Evolutionary conservation across 139 green algal genomes (phyloP).

Genomic region (Chloropicon primus): DNA sequence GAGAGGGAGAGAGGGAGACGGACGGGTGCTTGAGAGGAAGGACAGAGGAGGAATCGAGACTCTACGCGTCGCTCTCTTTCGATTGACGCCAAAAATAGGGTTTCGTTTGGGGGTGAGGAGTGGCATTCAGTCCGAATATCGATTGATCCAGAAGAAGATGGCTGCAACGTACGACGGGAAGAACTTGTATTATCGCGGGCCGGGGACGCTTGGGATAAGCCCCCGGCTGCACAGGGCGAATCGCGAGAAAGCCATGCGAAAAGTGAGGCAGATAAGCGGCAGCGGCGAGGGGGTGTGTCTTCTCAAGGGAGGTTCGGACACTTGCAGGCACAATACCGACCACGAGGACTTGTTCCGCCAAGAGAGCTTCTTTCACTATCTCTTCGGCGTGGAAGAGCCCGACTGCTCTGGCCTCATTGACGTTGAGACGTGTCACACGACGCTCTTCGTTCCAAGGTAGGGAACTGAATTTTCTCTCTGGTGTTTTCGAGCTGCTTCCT

Average conservation of each 20-base stretch:
- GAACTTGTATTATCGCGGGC: background rate
- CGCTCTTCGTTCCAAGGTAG: slow-evolving; percentile 19
- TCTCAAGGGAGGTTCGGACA: slow-evolving; percentile 3
- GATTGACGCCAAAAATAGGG: too few relatives aligned
- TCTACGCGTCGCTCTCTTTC: too few relatives aligned
- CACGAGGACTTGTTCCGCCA: slow-evolving; percentile 34
- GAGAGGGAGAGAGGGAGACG: too few relatives aligned
- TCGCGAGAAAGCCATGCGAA: background rate
- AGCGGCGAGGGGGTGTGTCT: background rate
- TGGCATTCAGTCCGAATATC: background rate
- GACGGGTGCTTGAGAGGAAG: too few relatives aligned
- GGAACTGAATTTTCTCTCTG: background rate
- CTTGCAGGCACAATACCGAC: slow-evolving; percentile 19
- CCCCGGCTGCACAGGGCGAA: slow-evolving; percentile 7
- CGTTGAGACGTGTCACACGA: slow-evolving; percentile 15
- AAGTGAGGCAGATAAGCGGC: slow-evolving; percentile 1
- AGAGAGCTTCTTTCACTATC: slow-evolving; percentile 75
- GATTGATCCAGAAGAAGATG: background rate
- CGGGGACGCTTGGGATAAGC: background rate
- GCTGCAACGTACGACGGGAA: background rate
- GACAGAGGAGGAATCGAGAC: too few relatives aligned
- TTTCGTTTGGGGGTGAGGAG: too few relatives aligned
- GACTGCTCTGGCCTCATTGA: slow-evolving; percentile 59
- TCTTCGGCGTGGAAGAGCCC: slow-evolving; percentile 77
- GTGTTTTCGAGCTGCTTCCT: background rate